Percentiles rank a stretch among this genome's conserved stretches.
These are phyloP conservation scores for Schrenkiella parvula DNA, from an alignment of 345 rosid genomes.

Conservation along the genomic window DNA sequence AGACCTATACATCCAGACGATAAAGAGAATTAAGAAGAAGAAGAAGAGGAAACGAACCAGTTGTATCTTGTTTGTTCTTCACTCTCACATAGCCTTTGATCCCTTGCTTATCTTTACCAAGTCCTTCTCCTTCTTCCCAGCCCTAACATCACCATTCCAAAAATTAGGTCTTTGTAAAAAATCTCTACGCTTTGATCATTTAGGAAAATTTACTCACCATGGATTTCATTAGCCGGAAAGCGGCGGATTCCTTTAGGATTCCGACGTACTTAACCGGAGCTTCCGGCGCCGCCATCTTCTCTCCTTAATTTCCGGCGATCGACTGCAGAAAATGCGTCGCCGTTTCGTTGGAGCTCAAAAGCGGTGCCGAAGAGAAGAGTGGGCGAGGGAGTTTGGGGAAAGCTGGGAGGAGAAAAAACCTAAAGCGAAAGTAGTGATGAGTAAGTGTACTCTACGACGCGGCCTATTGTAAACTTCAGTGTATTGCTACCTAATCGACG, in stretches of 20 bases:
- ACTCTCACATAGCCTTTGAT: slow-evolving; percentile 86
- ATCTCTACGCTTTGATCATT: background rate
- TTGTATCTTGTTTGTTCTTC: slow-evolving; percentile 81
- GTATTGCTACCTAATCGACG: background rate
- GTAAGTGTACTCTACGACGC: slow-evolving; percentile 17
- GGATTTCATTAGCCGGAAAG: slow-evolving; percentile 95
- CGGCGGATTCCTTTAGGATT: slow-evolving; percentile 67
- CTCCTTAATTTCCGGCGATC: slow-evolving; percentile 21
- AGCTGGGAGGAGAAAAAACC: slow-evolving; percentile 8
- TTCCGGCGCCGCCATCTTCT: slow-evolving; percentile 81
- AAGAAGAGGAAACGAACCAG: slow-evolving; percentile 42
- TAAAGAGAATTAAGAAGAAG: background rate
- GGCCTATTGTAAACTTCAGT: background rate
- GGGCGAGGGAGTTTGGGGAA: slow-evolving; percentile 23
- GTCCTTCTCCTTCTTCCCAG: slow-evolving; percentile 99
- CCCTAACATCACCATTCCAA: slow-evolving; percentile 48
- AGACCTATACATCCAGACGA: background rate
- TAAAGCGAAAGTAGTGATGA: slow-evolving; percentile 28
- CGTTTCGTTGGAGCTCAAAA: slow-evolving; percentile 26
- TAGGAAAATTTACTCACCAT: slow-evolving; percentile 44
- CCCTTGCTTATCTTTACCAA: slow-evolving; percentile 97
- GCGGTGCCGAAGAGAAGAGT: slow-evolving; percentile 20
- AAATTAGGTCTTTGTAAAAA: background rate
- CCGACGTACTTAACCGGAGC: slow-evolving; percentile 91
- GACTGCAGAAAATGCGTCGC: slow-evolving; percentile 33